These are phyloP conservation scores for Nakazawaea ishiwadae DNA, from an alignment of 805 yeast species.

Conservation along the genomic window DNA sequence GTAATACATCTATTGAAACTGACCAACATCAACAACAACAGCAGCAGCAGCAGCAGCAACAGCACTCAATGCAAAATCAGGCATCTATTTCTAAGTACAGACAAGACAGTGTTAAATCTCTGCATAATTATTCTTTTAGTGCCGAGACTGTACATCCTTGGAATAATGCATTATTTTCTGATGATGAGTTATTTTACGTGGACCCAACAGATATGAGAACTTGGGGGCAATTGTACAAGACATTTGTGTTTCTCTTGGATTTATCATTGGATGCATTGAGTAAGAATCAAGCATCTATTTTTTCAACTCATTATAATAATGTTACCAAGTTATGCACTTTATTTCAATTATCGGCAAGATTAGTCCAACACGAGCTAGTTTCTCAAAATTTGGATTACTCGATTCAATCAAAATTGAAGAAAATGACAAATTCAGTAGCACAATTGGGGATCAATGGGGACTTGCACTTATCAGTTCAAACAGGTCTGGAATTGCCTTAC, in stretches of 20 bases:
- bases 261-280: constrained; percentile 46
- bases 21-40: neutral
- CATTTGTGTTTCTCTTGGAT: constrained; percentile 42
- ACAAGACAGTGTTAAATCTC: constrained; percentile 6
- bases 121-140: constrained; percentile 2
- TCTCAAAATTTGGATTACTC: constrained; percentile 41
- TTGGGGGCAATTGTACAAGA: constrained; percentile 54
- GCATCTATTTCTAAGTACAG: constrained; percentile 18
- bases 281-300: constrained; percentile 46
- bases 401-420: constrained; percentile 45
- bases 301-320: constrained; percentile 47
- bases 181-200: constrained; percentile 46
- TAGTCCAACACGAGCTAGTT: constrained; percentile 46
- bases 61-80: constrained; percentile 6
- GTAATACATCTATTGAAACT: too few species aligned
- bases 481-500: neutral
- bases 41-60: neutral
- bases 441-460: constrained; percentile 63
- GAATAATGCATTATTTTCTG: constrained; percentile 17
- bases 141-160: neutral
- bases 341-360: constrained; percentile 50
- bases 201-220: constrained; percentile 54
- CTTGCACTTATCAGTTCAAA: constrained; percentile 39
- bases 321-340: constrained; percentile 49
- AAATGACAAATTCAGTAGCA: constrained; percentile 50